Percentiles rank a stretch among this genome's conserved stretches.
phyloP scores from a whole-genome alignment of 345 rosid species.

The Arabidopsis arenosa region DNA sequence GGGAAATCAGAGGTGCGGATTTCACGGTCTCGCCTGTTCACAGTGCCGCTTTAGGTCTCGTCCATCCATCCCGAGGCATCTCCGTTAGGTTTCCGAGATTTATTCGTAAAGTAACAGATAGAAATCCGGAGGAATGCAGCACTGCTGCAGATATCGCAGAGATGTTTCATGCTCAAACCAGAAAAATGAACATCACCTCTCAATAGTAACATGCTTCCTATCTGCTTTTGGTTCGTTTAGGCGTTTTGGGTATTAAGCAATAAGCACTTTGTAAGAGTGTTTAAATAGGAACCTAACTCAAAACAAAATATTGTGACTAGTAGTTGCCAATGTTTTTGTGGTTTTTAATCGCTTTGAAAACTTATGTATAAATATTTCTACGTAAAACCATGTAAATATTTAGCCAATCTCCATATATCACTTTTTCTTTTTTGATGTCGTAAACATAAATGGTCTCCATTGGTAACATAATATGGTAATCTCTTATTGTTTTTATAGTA shows the following conservation, averaged over 20 bases:
- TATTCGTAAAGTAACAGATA: constrained; percentile 49
- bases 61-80: constrained; percentile 83
- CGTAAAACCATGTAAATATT: neutral
- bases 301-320: neutral
- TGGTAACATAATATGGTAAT: neutral
- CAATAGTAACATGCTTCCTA: constrained; percentile 4
- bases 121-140: constrained; percentile 81
- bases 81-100: constrained; percentile 87
- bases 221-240: constrained; percentile 24
- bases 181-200: constrained; percentile 62
- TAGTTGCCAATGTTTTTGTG: neutral
- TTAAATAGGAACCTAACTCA: neutral
- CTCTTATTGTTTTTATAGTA: too few species aligned
- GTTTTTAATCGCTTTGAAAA: neutral
- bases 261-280: neutral
- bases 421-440: neutral
- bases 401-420: neutral
- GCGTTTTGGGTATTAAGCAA: neutral
- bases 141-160: constrained; percentile 70
- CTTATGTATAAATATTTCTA: neutral
- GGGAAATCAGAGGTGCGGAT: constrained; percentile 91
- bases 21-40: constrained; percentile 86
- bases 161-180: constrained; percentile 73
- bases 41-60: constrained; percentile 76
- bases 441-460: neutral